Evolutionary conservation across 2,329 filamentous ascomycete species (phyloP).

Genomic region (Ciborinia camelliae): DNA sequence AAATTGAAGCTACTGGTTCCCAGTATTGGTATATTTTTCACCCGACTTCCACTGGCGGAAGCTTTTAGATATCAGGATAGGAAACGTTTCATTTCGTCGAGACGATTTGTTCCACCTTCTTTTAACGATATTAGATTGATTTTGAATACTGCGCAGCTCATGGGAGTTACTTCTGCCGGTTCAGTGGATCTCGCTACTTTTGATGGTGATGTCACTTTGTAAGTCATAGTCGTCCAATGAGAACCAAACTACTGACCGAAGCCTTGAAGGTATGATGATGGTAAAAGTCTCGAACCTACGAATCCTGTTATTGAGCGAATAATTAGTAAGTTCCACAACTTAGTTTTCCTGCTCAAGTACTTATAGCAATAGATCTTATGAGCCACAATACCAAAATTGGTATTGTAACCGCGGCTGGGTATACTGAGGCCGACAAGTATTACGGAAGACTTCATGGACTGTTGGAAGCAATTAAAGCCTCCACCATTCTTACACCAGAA

Average conservation of each 20-base stretch:
- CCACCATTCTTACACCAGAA: constrained; percentile 54
- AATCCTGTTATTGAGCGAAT: constrained; percentile 73
- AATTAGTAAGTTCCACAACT: constrained; percentile 41
- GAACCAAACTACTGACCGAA: constrained; percentile 40
- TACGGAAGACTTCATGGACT: constrained; percentile 83
- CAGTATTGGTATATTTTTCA: constrained; percentile 91
- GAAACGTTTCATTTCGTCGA: constrained; percentile 80
- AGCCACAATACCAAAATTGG: constrained; percentile 77
- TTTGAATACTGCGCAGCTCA: constrained; percentile 90
- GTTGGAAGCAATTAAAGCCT: constrained; percentile 69
- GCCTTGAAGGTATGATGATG: constrained; percentile 63
- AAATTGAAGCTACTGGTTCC: constrained; percentile 92
- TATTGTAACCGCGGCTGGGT: constrained; percentile 95
- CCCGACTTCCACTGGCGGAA: constrained; percentile 76
- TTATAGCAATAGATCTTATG: constrained; percentile 62
- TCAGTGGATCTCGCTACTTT: constrained; percentile 86
- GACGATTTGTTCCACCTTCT: constrained; percentile 89
- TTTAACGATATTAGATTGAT: constrained; percentile 96
- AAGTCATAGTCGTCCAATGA: neutral
- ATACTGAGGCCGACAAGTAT: constrained; percentile 83
- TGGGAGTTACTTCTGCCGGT: constrained; percentile 76
- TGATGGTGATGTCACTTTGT: constrained; percentile 95
- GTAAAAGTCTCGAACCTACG: constrained; percentile 68
- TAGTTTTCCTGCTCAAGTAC: constrained; percentile 19
- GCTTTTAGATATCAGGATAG: constrained; percentile 90